Evolutionary conservation across 2,329 filamentous ascomycete genomes (phyloP), one percentile per base, ranked within the genome.

Genomic region (Fusarium neocosmosporiellum): DNA sequence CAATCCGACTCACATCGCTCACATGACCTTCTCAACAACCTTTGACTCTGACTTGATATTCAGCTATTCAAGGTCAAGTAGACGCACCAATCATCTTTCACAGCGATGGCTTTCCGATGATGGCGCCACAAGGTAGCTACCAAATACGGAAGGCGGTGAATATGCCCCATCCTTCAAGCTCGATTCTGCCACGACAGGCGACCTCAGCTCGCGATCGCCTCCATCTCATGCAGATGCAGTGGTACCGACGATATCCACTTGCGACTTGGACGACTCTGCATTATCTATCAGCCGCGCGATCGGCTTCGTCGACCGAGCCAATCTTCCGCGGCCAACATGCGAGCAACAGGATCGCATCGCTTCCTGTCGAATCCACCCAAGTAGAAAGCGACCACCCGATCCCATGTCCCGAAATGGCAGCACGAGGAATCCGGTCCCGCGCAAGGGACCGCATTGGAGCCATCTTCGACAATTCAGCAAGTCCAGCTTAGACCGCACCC

Each of bases 401-500:
- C 67, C 68, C 73, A 78, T 78, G 76, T 78, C 76, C 60, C 75
- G 76, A 74, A 77, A 78, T 78, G 76, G 74, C 63, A 67, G 63
- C 69, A 67, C 68, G 66, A 77, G 60, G 69, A 74, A 78, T 62
- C 63, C 58, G 76, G 72, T 71, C 74, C 80, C 85, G 68, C 86
- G 86, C 71, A 87, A 82, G 78, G 81, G 82, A 43, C 81, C 84
- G 65, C 86, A 84, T 70, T 88, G 86, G 86, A 83, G 86, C 58
- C 88, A 88, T 74, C 82, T 89, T 58, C 86, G 87, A 48, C 87
- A 89, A 70, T 81, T 86, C 77, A 88, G 86, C 80, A 84, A 79
- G 58, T 81, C 83, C 33, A 86, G 84, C 78, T 76, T 84, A 73
- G 87, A 89, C 67, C 82, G 83, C 70, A 75, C 80, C 64, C 79